Evolutionary conservation across 768 basidiomycete genomes (phyloP).

Genomic region (Gautieria morchelliformis): DNA sequence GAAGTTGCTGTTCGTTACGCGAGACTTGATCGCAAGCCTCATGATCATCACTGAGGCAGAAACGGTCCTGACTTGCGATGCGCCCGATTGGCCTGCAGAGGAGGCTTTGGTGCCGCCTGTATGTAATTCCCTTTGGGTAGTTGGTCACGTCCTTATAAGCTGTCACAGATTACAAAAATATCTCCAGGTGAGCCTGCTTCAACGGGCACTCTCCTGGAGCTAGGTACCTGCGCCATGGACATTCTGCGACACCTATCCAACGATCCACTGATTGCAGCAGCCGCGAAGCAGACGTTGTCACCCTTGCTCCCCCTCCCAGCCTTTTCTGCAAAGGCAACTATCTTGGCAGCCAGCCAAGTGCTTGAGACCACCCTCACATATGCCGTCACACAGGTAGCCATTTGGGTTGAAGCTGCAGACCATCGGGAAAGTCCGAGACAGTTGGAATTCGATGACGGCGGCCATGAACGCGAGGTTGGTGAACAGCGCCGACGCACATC

Average conservation of each 20-base stretch:
- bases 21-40: conserved; percentile 60
- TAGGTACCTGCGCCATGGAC: conserved; percentile 70
- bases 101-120: conserved; percentile 69
- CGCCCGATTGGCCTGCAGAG: conserved; percentile 49
- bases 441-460: conserved; percentile 37
- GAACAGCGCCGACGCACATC: conserved; percentile 34
- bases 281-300: conserved; percentile 16
- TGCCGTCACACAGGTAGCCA: conserved; percentile 64
- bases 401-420: conserved; percentile 71
- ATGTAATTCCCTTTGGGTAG: conserved; percentile 20
- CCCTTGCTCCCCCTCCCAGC: conserved; percentile 15
- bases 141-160: background rate
- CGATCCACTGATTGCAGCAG: conserved; percentile 44
- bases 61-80: conserved; percentile 40
- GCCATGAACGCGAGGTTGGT: conserved; percentile 16
- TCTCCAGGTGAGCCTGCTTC: conserved; percentile 77
- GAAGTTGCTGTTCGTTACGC: conserved; percentile 58
- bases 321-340: conserved; percentile 27
- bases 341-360: conserved; percentile 46
- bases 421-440: conserved; percentile 22
- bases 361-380: conserved; percentile 65
- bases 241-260: conserved; percentile 58
- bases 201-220: conserved; percentile 77
- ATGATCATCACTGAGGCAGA: conserved; percentile 65
- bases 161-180: conserved; percentile 69